A percentile compares a stretch with the other conserved stretches of the same genome.
Evolutionary conservation across 176 grass and related monocot species (phyloP).

Genomic region (Oryza glumipatula): DNA sequence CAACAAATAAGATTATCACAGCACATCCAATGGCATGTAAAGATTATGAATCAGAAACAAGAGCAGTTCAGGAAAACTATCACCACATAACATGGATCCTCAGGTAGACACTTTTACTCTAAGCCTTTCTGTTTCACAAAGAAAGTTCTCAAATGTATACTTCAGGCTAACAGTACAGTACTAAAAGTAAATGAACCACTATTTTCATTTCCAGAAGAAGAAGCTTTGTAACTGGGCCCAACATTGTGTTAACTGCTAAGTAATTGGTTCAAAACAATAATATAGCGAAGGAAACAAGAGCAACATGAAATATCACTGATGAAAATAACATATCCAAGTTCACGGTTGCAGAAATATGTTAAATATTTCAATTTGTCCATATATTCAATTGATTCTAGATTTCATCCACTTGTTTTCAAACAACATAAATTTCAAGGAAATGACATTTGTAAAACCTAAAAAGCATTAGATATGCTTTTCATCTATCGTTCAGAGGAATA

Average conservation of each 20-base stretch:
- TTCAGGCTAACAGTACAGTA: neutral
- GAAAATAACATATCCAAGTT: neutral
- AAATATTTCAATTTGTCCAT: neutral
- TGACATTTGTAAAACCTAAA: neutral
- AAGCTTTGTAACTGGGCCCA: constrained; percentile 14
- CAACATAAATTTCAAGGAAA: constrained; percentile 11
- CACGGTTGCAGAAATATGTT: constrained; percentile 1
- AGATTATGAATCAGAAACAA: constrained; percentile 8
- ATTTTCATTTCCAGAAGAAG: constrained; percentile 8
- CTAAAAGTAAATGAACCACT: constrained; percentile 4
- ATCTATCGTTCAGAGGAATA: constrained; percentile 7
- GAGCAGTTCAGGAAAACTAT: neutral
- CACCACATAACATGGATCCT: constrained; percentile 1
- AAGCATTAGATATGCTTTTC: neutral
- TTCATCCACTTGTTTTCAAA: neutral
- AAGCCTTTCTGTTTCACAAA: constrained; percentile 1
- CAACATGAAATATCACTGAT: neutral
- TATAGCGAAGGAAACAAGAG: constrained; percentile 13
- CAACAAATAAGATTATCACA: neutral
- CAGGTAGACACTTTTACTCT: neutral
- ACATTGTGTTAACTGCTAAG: neutral
- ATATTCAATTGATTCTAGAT: neutral
- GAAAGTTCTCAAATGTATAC: neutral
- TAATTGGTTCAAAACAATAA: neutral
- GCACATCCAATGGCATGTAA: constrained; percentile 20